Base-by-base conservation (phyloP, 495 filamentous ascomycete species). In the Halenospora varia region DNA sequence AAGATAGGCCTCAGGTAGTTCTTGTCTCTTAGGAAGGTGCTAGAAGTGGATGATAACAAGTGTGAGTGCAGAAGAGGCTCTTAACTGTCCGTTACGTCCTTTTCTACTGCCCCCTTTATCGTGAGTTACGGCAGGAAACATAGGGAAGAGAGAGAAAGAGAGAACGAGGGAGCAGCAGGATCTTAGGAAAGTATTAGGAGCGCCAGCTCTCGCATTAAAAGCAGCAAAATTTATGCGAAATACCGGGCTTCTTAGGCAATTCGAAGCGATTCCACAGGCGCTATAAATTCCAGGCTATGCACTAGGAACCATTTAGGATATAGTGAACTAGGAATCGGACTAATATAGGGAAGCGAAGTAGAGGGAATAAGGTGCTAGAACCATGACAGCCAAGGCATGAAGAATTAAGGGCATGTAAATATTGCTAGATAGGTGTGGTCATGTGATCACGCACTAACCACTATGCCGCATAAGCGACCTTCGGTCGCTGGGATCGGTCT, bases 1-100 rank as follows among this genome's bases (percentile, higher is more conserved):
- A 51, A 57, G 55, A 57, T 57, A 26, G 55, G 55, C 15, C 55
- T 51, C 1, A 24, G 47, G 25, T 20, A 57, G 15, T 57, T 57
- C 55, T 24, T 57, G 20, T 57, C 3, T 17, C 46, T 51, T 24
- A 57, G 45, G 47, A 57, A 51, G 13, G 45, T 51, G 48, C 55
- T 42, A 20, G 55, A 51, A 15, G 55, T 57, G 17, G 46, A 57
- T 44, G 55, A 57, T 47, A 18, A 50, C 29, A 51, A 51, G 20
- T 57, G 55, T 18, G 46, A 57, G 8, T 57, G 25, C 17, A 25
- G 55, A 39, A 51, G 26, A 57, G 55, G n/a, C n/a, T n/a, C n/a
- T n/a, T n/a, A n/a, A n/a, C n/a, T n/a, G n/a, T n/a, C n/a, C n/a
- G n/a, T n/a, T n/a, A n/a, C n/a, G n/a, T n/a, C n/a, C n/a, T n/a